These are phyloP conservation scores for Haematococcus sp. DNA, from an alignment of 139 green algal species.

Conservation along the genomic window DNA sequence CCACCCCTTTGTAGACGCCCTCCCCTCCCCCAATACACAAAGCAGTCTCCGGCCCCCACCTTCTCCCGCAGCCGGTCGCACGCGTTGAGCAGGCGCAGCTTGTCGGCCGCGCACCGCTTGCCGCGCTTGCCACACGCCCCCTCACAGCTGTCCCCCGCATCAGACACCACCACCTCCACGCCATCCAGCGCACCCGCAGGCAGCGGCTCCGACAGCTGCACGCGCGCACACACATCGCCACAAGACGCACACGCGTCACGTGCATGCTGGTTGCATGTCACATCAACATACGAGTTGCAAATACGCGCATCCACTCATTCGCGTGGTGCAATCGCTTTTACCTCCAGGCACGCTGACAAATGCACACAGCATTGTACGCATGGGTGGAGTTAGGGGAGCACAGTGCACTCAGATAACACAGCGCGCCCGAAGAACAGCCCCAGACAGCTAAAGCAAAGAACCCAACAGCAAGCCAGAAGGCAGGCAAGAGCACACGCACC, in stretches of 20 bases:
- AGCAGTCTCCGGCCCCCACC: conserved; percentile 55
- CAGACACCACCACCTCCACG: conserved; percentile 33
- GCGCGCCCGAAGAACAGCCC: too few species aligned
- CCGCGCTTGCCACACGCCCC: conserved; percentile 34
- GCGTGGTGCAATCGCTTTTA: too few species aligned
- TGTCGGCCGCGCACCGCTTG: conserved; percentile 33
- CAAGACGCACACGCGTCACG: too few species aligned
- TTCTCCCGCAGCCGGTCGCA: conserved; percentile 67
- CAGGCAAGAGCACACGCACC: conserved; percentile 8
- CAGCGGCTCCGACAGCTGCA: conserved; percentile 49
- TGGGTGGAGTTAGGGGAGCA: too few species aligned
- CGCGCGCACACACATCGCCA: not conserved
- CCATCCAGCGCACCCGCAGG: conserved; percentile 33
- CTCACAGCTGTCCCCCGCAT: conserved; percentile 41
- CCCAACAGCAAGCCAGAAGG: not conserved
- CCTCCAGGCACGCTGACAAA: too few species aligned
- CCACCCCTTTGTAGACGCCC: not conserved
- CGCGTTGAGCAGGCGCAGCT: conserved; percentile 58
- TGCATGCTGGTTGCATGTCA: too few species aligned
- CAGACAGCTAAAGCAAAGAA: not conserved
- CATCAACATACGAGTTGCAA: not conserved
- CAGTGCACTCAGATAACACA: too few species aligned
- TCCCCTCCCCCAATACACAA: not conserved
- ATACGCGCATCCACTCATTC: too few species aligned
- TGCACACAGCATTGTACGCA: too few species aligned